phyloP scores from a whole-genome alignment of 1,139 yeast genomes.

The Suhomyces panamericanus region DNA sequence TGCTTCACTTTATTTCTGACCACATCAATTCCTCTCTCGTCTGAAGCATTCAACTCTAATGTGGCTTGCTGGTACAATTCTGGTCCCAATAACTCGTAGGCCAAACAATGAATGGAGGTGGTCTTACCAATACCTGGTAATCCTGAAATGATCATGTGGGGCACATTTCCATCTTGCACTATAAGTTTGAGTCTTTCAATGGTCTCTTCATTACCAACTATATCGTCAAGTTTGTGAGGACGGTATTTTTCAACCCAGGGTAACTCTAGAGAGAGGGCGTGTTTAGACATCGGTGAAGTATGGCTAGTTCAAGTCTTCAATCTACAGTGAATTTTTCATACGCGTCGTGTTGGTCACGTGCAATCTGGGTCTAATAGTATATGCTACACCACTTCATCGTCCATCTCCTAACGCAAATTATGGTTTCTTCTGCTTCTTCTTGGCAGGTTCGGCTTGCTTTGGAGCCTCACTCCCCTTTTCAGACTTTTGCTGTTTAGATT shows the following conservation, averaged over 20 bases:
- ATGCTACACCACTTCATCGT: too few relatives aligned
- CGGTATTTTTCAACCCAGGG: constrained; percentile 95
- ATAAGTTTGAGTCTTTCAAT: constrained; percentile 80
- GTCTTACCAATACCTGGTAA: constrained; percentile 98
- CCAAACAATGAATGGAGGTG: constrained; percentile 88
- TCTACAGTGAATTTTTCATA: neutral
- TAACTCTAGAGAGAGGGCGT: constrained; percentile 36
- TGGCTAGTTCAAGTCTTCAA: neutral
- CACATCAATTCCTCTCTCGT: constrained; percentile 52
- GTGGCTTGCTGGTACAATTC: constrained; percentile 77
- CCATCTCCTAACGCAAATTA: neutral
- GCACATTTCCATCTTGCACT: constrained; percentile 93
- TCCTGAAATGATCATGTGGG: constrained; percentile 92
- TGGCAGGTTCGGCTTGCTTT: neutral
- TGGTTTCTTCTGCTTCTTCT: constrained; percentile 1
- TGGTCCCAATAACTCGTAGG: constrained; percentile 74
- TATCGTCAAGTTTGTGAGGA: constrained; percentile 73
- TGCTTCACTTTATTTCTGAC: constrained; percentile 50
- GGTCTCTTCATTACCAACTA: constrained; percentile 93
- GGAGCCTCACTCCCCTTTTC: neutral
- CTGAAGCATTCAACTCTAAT: constrained; percentile 66
- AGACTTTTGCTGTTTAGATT: constrained; percentile 9
- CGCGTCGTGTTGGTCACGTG: constrained; percentile 6
- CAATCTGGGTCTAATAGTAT: neutral
- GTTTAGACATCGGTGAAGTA: constrained; percentile 19